Conservation (phyloP, 352 stramenopile genomes). For the Phytophthora rubi region DNA sequence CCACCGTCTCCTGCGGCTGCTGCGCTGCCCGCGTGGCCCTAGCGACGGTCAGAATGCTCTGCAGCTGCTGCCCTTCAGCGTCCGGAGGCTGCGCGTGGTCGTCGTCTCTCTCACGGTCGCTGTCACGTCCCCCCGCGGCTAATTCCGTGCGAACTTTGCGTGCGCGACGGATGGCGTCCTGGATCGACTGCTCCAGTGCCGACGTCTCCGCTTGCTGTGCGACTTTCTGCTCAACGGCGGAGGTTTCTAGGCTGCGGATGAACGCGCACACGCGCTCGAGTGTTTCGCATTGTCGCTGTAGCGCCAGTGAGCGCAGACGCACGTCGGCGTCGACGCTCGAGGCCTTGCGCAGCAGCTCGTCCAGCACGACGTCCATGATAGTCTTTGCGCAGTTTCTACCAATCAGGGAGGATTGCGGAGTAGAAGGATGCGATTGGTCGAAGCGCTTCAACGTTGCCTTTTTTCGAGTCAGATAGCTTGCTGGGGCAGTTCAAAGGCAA, state of each 20-base stretch:
- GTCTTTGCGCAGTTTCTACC: constrained; percentile 5
- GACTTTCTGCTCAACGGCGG: constrained; percentile 7
- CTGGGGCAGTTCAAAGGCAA: no score
- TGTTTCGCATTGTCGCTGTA: constrained; percentile 48
- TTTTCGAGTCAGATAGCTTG: not conserved
- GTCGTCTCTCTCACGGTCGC: constrained; percentile 1
- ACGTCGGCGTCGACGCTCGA: constrained; percentile 43
- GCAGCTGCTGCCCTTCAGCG: constrained; percentile 9
- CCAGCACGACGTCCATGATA: constrained; percentile 12
- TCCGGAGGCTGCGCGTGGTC: not conserved
- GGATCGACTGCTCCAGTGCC: constrained; percentile 47
- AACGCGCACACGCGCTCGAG: constrained; percentile 32
- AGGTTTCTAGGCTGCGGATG: constrained; percentile 28
- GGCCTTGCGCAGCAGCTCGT: constrained; percentile 27
- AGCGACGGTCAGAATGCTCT: constrained; percentile 43
- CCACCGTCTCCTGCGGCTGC: constrained; percentile 2
- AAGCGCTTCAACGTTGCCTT: constrained; percentile 25
- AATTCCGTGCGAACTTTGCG: constrained; percentile 39
- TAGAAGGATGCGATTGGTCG: constrained; percentile 10
- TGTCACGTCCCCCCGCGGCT: not conserved
- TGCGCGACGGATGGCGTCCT: constrained; percentile 56
- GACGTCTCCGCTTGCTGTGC: constrained; percentile 22
- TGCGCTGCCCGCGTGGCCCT: constrained; percentile 29
- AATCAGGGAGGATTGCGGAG: not conserved
- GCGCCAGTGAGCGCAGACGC: constrained; percentile 35